phyloP scores from a whole-genome alignment of 2,329 filamentous ascomycete genomes.

The Endocalyx cinctus region DNA sequence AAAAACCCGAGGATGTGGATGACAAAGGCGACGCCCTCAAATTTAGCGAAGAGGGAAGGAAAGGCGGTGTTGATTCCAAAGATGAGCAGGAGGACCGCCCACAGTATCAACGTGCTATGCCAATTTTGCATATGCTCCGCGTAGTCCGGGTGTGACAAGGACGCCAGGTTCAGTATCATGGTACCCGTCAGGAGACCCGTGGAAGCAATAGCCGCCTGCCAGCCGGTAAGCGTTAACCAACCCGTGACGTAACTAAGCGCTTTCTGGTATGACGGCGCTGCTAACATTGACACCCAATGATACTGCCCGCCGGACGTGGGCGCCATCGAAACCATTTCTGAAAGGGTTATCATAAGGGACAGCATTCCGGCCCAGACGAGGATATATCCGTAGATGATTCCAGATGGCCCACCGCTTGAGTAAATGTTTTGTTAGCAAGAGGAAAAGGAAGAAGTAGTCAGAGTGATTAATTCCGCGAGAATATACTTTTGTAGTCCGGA shows the following conservation, averaged over 20 bases:
- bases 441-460: no score
- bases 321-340: slow-evolving; percentile 40
- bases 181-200: slow-evolving; percentile 10
- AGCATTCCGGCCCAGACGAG: slow-evolving; percentile 46
- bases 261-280: slow-evolving; percentile 11
- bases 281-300: slow-evolving; percentile 22
- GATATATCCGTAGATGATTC: slow-evolving; percentile 47
- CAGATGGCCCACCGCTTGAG: slow-evolving; percentile 34
- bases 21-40: slow-evolving; percentile 38
- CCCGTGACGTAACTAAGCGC: slow-evolving; percentile 18
- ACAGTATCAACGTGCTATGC: slow-evolving; percentile 34
- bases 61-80: slow-evolving; percentile 39
- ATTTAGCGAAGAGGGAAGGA: slow-evolving; percentile 30
- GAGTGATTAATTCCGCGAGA: neutral
- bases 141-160: slow-evolving; percentile 12
- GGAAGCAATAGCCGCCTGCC: slow-evolving; percentile 13
- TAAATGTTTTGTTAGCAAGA: no score
- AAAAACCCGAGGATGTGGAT: slow-evolving; percentile 41
- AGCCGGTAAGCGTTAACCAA: slow-evolving; percentile 16
- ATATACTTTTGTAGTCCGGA: slow-evolving; percentile 11
- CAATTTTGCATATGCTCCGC: slow-evolving; percentile 30
- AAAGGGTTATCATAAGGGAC: slow-evolving; percentile 39
- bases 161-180: slow-evolving; percentile 15
- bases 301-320: slow-evolving; percentile 18
- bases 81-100: slow-evolving; percentile 34